Conservation (phyloP, 768 basidiomycete species). For the Russula ochroleuca region DNA sequence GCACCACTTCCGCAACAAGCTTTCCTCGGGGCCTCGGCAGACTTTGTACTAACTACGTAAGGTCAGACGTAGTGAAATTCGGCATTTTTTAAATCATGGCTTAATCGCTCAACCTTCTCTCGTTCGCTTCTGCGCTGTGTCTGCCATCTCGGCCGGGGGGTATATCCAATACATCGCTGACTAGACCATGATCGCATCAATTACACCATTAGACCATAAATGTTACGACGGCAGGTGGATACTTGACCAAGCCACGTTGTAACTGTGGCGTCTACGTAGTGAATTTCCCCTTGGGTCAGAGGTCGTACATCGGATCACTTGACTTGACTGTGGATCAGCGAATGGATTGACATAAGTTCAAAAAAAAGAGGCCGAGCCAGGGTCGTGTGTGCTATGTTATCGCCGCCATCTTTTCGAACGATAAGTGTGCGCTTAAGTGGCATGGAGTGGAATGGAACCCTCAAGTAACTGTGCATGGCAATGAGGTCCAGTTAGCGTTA, state of each 20-base stretch:
- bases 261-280: background rate
- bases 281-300: background rate
- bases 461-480: background rate
- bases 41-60: background rate
- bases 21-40: conserved; percentile 1
- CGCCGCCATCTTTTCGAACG: conserved; percentile 1
- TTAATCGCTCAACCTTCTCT: background rate
- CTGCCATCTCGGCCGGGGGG: too few relatives aligned
- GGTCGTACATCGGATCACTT: background rate
- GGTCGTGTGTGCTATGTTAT: background rate
- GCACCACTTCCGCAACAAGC: conserved; percentile 6
- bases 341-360: conserved; percentile 2
- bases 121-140: background rate
- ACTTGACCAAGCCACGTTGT: background rate
- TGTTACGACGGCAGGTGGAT: background rate
- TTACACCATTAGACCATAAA: background rate
- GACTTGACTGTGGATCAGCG: conserved; percentile 4
- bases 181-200: background rate
- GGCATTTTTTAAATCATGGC: background rate
- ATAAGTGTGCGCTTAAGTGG: conserved; percentile 6
- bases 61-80: background rate
- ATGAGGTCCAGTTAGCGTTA: background rate
- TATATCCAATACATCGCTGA: conserved; percentile 2
- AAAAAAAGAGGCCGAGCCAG: background rate
- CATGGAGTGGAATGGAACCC: background rate